Percentiles rank a stretch among this genome's conserved stretches.
phyloP scores from a whole-genome alignment of 768 basidiomycete species.

The Termitomyces eurrhizus region DNA sequence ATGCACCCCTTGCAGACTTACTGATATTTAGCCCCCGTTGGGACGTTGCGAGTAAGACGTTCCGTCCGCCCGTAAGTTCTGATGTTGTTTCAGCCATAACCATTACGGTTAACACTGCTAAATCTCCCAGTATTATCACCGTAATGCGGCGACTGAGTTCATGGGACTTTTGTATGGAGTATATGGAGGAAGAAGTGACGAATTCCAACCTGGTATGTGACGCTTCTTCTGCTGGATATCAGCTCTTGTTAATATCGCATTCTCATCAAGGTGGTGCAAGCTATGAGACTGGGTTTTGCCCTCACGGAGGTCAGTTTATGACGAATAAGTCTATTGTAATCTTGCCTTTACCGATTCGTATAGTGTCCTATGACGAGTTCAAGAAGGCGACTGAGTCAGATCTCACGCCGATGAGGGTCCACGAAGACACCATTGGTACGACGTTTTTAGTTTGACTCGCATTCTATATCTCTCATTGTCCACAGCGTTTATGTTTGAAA shows the following conservation, averaged over 20 bases:
- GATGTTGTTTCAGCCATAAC: background rate
- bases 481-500: conserved; percentile 61
- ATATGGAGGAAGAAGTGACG: conserved; percentile 61
- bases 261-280: conserved; percentile 42
- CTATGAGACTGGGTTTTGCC: conserved; percentile 62
- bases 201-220: conserved; percentile 49
- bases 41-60: conserved; percentile 57
- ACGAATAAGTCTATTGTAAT: background rate
- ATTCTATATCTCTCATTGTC: background rate
- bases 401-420: conserved; percentile 45
- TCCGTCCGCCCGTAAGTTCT: conserved; percentile 50
- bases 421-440: conserved; percentile 51
- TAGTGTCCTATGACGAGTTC: conserved; percentile 59
- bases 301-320: conserved; percentile 48
- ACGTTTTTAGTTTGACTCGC: background rate
- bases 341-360: background rate
- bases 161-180: conserved; percentile 63
- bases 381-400: conserved; percentile 53
- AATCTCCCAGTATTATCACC: conserved; percentile 51
- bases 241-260: background rate
- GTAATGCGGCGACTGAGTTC: conserved; percentile 60
- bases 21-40: conserved; percentile 62
- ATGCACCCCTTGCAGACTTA: conserved; percentile 59
- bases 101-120: background rate
- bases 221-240: too few species aligned